Conservation (phyloP, 768 basidiomycete species). For the Rhodotorula taiwanensis region DNA sequence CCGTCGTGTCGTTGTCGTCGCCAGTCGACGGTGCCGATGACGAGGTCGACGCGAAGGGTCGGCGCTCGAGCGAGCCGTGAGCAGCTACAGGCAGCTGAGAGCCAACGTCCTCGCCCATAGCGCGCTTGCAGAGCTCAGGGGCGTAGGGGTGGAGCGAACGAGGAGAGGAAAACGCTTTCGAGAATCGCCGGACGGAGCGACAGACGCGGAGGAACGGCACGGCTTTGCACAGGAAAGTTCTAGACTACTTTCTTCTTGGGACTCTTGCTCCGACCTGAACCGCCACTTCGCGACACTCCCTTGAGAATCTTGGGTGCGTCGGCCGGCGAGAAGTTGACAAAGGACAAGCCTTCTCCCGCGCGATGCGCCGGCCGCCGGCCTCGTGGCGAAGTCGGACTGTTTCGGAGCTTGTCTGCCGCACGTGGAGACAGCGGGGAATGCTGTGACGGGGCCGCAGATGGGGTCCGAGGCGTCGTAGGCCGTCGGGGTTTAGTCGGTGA, state of each 20-base stretch:
- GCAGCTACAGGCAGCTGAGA: neutral
- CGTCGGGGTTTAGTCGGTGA: no score
- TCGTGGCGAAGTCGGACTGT: no score
- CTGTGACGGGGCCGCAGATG: no score
- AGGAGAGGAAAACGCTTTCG: no score
- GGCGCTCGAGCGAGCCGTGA: neutral
- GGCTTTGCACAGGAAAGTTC: no score
- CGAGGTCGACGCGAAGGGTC: neutral
- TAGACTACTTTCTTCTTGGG: conserved; percentile 18
- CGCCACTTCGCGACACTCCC: conserved; percentile 30
- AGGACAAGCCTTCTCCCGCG: conserved; percentile 6
- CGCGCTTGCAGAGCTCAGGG: neutral
- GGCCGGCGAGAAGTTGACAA: conserved; percentile 29
- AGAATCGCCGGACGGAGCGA: no score
- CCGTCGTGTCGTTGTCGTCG: neutral
- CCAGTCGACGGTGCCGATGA: neutral
- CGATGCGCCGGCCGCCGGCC: no score
- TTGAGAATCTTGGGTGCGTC: conserved; percentile 13
- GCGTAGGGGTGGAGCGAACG: no score
- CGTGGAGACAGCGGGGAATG: no score
- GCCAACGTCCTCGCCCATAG: neutral
- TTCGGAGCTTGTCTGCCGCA: no score
- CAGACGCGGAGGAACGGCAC: no score
- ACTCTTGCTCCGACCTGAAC: neutral
- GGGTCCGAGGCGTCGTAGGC: no score